phyloP scores from a whole-genome alignment of 495 filamentous ascomycete species.

The Emericellopsis terricola region DNA sequence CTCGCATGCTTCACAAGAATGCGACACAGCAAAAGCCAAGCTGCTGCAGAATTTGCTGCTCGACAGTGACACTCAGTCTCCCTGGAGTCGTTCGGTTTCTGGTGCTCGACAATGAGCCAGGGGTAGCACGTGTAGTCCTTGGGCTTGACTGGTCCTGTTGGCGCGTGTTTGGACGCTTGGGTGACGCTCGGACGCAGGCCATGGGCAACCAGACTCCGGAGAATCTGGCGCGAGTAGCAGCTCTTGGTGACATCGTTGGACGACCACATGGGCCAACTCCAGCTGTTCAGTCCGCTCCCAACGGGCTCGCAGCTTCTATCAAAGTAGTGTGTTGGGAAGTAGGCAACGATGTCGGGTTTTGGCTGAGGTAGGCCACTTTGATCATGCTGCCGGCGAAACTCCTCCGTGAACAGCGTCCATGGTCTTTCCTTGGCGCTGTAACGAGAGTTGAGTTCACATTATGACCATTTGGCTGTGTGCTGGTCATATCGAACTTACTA shows the following conservation, averaged over 20 bases:
- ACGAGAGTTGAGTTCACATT: neutral
- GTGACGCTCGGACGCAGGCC: neutral
- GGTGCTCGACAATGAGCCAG: conserved; percentile 1
- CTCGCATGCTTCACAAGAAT: conserved; percentile 6
- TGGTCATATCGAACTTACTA: neutral
- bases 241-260: neutral
- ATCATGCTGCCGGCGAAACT: neutral
- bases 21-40: conserved; percentile 4
- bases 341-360: neutral
- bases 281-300: neutral
- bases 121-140: neutral
- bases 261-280: neutral
- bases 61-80: neutral
- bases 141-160: conserved; percentile 1
- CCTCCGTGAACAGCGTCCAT: neutral
- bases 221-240: neutral
- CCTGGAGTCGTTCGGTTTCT: neutral
- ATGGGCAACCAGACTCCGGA: neutral
- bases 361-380: neutral
- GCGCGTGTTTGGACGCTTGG: neutral
- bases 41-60: conserved; percentile 4
- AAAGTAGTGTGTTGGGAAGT: neutral
- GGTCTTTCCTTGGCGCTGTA: neutral
- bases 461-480: neutral
- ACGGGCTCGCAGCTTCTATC: neutral